Evolutionary conservation across 768 basidiomycete genomes (phyloP).

Genomic region (Tylopilus cervinicoccineus): DNA sequence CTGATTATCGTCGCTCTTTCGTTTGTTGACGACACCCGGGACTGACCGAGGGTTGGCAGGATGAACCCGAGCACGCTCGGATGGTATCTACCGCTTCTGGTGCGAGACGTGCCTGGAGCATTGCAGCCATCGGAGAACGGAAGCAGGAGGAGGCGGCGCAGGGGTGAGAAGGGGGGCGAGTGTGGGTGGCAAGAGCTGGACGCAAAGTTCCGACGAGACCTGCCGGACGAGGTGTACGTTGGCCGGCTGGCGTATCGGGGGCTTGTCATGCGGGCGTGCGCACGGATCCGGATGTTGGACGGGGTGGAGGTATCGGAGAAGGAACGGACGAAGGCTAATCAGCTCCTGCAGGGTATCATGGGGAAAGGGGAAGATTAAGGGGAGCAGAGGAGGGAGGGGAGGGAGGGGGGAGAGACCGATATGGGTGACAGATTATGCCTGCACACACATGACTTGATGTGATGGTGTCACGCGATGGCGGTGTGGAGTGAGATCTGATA

Average conservation of each 20-base stretch:
- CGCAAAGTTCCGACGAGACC: constrained; percentile 78
- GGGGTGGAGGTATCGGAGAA: constrained; percentile 79
- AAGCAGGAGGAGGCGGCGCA: constrained; percentile 15
- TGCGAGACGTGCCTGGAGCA: constrained; percentile 63
- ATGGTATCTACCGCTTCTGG: constrained; percentile 89
- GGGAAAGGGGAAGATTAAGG: constrained; percentile 38
- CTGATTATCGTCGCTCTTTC: neutral
- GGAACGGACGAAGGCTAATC: constrained; percentile 80
- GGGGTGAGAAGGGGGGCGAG: constrained; percentile 30
- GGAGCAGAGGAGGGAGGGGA: constrained; percentile 25
- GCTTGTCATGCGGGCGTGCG: constrained; percentile 75
- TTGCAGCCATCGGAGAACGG: constrained; percentile 55
- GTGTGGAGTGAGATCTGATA: constrained; percentile 14
- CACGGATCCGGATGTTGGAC: constrained; percentile 69
- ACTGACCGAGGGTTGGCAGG: constrained; percentile 36
- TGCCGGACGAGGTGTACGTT: constrained; percentile 86
- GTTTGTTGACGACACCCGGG: constrained; percentile 20
- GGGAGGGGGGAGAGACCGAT: constrained; percentile 13
- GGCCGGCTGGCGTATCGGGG: constrained; percentile 89
- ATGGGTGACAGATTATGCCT: constrained; percentile 31
- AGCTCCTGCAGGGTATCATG: constrained; percentile 57
- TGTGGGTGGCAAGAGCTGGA: constrained; percentile 74
- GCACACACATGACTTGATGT: constrained; percentile 25
- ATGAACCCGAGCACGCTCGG: constrained; percentile 98
- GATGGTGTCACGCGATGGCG: constrained; percentile 8